These are phyloP conservation scores for Chimonanthus salicifolius DNA, from an alignment of 164 flowering plant species.

Conservation along the genomic window DNA sequence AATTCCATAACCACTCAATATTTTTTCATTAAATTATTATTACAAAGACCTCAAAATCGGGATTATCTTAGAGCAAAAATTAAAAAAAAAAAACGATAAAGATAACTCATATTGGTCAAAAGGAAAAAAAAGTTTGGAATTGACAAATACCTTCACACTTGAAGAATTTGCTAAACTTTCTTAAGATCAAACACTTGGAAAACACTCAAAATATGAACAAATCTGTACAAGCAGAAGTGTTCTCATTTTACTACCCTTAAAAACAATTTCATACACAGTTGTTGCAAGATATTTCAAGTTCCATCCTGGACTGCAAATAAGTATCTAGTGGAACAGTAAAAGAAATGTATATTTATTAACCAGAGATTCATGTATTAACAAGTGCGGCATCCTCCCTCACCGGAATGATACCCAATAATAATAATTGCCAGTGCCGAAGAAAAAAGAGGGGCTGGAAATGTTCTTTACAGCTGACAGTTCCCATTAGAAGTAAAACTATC, in stretches of 20 bases:
- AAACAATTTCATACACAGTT: too few species aligned
- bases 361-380: neutral
- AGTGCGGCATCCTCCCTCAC: neutral
- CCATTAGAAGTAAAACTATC: neutral
- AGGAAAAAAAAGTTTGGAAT: too few species aligned
- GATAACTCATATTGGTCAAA: too few species aligned
- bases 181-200: too few species aligned
- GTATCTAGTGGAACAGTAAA: neutral
- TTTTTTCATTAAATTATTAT: too few species aligned
- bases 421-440: neutral
- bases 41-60: too few species aligned
- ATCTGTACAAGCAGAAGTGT: neutral
- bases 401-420: neutral
- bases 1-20: too few species aligned
- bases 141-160: too few species aligned
- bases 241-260: neutral
- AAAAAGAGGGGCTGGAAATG: neutral
- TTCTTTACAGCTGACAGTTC: neutral
- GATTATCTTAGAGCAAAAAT: too few species aligned
- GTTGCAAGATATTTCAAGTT: neutral
- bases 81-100: too few species aligned
- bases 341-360: neutral
- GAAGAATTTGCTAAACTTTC: too few species aligned
- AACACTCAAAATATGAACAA: too few species aligned
- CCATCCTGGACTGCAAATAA: neutral